Percentiles rank a stretch among this genome's conserved stretches.
Conservation (phyloP, 2,329 filamentous ascomycete genomes). For the Alternaria alternata region DNA sequence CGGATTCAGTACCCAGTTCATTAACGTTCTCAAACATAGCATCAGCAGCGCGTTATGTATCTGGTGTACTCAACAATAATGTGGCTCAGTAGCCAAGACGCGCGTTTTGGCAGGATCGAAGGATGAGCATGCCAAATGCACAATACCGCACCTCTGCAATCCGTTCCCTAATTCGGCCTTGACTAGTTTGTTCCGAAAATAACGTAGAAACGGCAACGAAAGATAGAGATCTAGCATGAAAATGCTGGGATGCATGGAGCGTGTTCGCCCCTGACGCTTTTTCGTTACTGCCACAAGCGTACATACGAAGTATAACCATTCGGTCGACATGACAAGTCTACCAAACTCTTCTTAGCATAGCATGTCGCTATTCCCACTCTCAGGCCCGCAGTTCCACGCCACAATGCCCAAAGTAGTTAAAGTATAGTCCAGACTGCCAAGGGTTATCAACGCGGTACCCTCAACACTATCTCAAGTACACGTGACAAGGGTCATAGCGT, state of each 20-base stretch:
- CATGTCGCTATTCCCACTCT: background rate
- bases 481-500: slow-evolving; percentile 2
- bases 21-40: background rate
- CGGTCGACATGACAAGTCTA: background rate
- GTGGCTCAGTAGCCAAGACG: background rate
- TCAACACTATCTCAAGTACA: background rate
- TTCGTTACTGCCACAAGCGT: background rate
- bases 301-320: background rate
- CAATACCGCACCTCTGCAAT: background rate
- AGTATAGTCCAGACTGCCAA: background rate
- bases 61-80: background rate
- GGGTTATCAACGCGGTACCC: background rate
- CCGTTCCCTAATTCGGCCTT: background rate
- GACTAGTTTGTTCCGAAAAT: background rate
- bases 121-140: background rate
- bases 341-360: background rate
- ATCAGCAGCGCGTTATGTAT: background rate
- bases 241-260: background rate
- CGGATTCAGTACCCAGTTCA: background rate
- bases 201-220: background rate
- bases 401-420: background rate
- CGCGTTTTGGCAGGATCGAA: background rate
- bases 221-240: background rate
- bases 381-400: background rate
- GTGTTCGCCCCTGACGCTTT: background rate